Conservation (phyloP, 2,329 filamentous ascomycete species). For the Stachybotrys echinatus region DNA sequence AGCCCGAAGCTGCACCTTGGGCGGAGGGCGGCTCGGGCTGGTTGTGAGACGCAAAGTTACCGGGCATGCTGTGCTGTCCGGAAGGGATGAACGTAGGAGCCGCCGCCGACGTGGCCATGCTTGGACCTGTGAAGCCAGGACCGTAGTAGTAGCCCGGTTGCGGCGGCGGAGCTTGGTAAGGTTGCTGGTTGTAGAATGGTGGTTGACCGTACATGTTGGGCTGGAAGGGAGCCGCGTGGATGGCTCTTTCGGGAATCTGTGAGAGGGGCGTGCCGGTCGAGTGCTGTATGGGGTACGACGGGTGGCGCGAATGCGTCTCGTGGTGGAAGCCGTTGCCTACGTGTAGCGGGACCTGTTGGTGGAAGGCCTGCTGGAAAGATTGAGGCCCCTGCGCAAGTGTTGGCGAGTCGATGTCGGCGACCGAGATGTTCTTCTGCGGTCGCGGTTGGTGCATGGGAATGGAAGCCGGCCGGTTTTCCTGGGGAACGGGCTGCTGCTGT, state of each 20-base stretch:
- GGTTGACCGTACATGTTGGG: slow-evolving; percentile 60
- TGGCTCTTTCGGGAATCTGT: slow-evolving; percentile 87
- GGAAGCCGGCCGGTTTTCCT: slow-evolving; percentile 46
- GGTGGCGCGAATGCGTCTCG: slow-evolving; percentile 59
- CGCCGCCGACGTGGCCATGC: slow-evolving; percentile 48
- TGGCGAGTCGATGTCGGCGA: slow-evolving; percentile 88
- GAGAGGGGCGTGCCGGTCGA: slow-evolving; percentile 77
- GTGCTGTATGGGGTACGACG: slow-evolving; percentile 65
- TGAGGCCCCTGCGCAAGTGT: slow-evolving; percentile 54
- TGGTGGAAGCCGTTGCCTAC: slow-evolving; percentile 53
- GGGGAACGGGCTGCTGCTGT: slow-evolving; percentile 52
- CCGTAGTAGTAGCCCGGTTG: slow-evolving; percentile 67
- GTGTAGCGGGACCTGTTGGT: slow-evolving; percentile 85
- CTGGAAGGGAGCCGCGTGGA: slow-evolving; percentile 87
- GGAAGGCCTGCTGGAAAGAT: slow-evolving; percentile 87
- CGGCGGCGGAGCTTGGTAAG: slow-evolving; percentile 25
- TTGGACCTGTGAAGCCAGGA: slow-evolving; percentile 40
- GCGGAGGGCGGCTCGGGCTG: slow-evolving; percentile 15
- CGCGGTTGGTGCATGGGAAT: slow-evolving; percentile 88
- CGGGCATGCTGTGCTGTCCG: slow-evolving; percentile 39
- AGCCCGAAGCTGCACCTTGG: background rate
- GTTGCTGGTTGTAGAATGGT: slow-evolving; percentile 51
- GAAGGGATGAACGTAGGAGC: slow-evolving; percentile 55
- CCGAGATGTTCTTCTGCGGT: slow-evolving; percentile 89
- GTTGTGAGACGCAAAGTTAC: slow-evolving; percentile 33